Evolutionary conservation across 2,329 filamentous ascomycete genomes (phyloP).

Genomic region (Mollisia scopiformis): DNA sequence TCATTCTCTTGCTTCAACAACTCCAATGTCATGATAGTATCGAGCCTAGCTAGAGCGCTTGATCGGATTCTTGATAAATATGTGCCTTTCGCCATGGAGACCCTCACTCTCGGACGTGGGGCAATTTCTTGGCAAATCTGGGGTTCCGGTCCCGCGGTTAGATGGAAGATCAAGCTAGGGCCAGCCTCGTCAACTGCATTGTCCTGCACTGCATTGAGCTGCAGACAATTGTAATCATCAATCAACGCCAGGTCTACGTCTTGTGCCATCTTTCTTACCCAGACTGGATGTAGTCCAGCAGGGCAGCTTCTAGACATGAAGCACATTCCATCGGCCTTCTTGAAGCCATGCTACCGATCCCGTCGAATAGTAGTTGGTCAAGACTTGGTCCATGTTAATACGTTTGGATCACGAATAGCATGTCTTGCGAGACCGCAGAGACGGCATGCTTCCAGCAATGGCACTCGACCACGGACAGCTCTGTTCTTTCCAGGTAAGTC

Average conservation of each 20-base stretch:
- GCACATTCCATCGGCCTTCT: slow-evolving; percentile 27
- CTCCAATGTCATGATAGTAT: too few relatives aligned
- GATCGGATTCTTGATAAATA: neutral
- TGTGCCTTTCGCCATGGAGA: neutral
- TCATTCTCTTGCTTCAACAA: too few relatives aligned
- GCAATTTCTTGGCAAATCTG: slow-evolving; percentile 7
- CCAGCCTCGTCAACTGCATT: slow-evolving; percentile 5
- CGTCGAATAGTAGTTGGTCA: neutral
- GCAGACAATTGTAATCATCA: neutral
- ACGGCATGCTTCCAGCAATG: slow-evolving; percentile 32
- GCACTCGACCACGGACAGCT: slow-evolving; percentile 37
- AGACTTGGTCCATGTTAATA: neutral
- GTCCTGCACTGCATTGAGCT: too few relatives aligned
- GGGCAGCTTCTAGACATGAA: slow-evolving; percentile 27
- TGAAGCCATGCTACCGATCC: slow-evolving; percentile 18
- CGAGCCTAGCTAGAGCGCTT: neutral
- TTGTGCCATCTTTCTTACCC: neutral
- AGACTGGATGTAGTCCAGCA: neutral
- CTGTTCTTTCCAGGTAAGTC: slow-evolving; percentile 42
- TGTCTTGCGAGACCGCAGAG: slow-evolving; percentile 5
- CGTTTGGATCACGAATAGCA: neutral
- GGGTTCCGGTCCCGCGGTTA: slow-evolving; percentile 16
- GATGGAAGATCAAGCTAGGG: slow-evolving; percentile 1
- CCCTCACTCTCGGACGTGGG: slow-evolving; percentile 5
- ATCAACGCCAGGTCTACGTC: neutral